Percentiles rank a stretch among this genome's conserved stretches.
Conservation (phyloP, 1,284 basidiomycete genomes). For the Cyathus pygmaeus region DNA sequence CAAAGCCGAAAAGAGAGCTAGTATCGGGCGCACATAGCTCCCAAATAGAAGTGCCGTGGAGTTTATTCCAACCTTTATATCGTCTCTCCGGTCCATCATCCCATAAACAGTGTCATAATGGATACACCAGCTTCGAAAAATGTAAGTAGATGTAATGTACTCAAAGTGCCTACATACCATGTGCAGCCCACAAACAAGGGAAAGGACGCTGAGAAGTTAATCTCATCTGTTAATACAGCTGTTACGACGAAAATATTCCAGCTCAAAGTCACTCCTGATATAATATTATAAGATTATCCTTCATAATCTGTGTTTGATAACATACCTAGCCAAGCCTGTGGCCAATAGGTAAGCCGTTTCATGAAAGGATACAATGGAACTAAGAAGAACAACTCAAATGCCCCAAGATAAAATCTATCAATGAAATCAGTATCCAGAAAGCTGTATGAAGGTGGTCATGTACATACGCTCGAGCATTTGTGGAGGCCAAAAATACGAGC, state of each 20-base stretch:
- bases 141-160: not conserved
- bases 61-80: slow-evolving; percentile 62
- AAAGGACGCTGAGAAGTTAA: slow-evolving; percentile 14
- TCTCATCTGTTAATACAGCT: slow-evolving; percentile 41
- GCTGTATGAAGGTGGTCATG: too few relatives aligned
- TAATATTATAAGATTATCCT: not conserved
- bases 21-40: slow-evolving; percentile 49
- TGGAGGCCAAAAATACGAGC: not conserved
- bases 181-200: slow-evolving; percentile 10
- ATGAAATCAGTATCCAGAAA: not conserved
- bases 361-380: slow-evolving; percentile 67
- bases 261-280: slow-evolving; percentile 38
- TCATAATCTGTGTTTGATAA: not conserved
- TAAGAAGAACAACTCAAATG: slow-evolving; percentile 51
- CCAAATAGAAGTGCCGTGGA: slow-evolving; percentile 68
- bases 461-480: not conserved
- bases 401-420: slow-evolving; percentile 45
- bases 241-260: slow-evolving; percentile 39
- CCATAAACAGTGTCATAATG: slow-evolving; percentile 71
- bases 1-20: slow-evolving; percentile 52
- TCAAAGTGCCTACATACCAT: slow-evolving; percentile 16
- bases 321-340: slow-evolving; percentile 69
- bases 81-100: slow-evolving; percentile 65
- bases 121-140: slow-evolving; percentile 52
- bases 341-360: slow-evolving; percentile 76